phyloP scores from a whole-genome alignment of 306 rosid species.

The Erythrophleum fordii region DNA sequence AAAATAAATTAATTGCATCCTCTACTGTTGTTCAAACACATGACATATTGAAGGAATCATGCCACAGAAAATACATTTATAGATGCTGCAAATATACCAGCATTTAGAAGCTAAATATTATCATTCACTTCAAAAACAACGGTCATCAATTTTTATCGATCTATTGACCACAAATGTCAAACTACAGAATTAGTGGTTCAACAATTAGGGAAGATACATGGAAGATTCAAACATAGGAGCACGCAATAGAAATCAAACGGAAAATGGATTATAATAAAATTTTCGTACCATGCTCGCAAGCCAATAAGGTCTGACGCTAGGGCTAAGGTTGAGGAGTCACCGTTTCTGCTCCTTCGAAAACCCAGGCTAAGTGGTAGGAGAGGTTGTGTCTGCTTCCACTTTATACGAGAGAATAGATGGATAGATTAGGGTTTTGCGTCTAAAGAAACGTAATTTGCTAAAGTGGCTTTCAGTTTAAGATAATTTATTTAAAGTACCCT shows the following conservation, averaged over 20 bases:
- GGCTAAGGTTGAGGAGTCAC: not conserved
- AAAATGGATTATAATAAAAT: not conserved
- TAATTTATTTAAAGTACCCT: not conserved
- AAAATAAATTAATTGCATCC: not conserved
- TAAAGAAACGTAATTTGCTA: not conserved
- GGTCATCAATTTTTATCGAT: not conserved
- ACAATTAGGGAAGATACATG: not conserved
- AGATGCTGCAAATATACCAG: not conserved
- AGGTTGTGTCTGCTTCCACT: not conserved
- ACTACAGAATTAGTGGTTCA: not conserved
- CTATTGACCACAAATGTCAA: not conserved
- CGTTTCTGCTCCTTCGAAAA: slow-evolving; percentile 13
- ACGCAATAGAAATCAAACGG: not conserved
- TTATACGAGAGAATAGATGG: slow-evolving; percentile 22
- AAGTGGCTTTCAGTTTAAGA: not conserved
- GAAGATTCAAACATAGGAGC: not conserved
- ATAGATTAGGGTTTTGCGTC: slow-evolving; percentile 44
- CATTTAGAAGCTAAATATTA: not conserved
- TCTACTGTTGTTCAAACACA: not conserved
- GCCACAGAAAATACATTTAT: not conserved
- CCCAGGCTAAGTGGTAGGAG: not conserved
- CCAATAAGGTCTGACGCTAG: slow-evolving; percentile 23
- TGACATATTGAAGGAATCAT: not conserved
- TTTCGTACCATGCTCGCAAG: slow-evolving; percentile 46
- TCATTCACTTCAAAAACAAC: not conserved